Percentiles rank a stretch among this genome's conserved stretches.
Evolutionary conservation across 495 filamentous ascomycete genomes (phyloP).

Genomic region (Sphaerosporella brunnea): DNA sequence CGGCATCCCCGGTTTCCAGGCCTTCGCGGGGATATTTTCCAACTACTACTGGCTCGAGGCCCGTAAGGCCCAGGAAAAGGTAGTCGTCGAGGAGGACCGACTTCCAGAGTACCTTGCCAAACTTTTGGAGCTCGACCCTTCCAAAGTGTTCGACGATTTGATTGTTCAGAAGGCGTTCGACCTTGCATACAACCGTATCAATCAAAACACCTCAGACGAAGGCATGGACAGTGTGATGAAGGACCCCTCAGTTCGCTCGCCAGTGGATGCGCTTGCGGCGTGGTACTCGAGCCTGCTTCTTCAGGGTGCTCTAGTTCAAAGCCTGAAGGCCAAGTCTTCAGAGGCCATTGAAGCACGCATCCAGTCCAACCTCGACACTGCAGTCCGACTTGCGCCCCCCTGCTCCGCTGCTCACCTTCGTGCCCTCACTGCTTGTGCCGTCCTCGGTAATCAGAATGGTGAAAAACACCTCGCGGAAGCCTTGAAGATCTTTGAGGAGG

Average conservation of each 20-base stretch:
- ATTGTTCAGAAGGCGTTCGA: slow-evolving; percentile 81
- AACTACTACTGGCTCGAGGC: slow-evolving; percentile 67
- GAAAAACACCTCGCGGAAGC: slow-evolving; percentile 38
- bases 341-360: slow-evolving; percentile 24
- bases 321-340: slow-evolving; percentile 34
- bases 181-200: slow-evolving; percentile 71
- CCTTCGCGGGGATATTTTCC: slow-evolving; percentile 48
- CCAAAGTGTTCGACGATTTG: slow-evolving; percentile 55
- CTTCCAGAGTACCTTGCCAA: slow-evolving; percentile 59
- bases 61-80: slow-evolving; percentile 40
- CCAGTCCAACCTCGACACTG: slow-evolving; percentile 44
- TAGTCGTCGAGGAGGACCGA: slow-evolving; percentile 29
- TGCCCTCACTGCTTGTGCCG: slow-evolving; percentile 54
- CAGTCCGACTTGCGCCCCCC: slow-evolving; percentile 58
- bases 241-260: slow-evolving; percentile 68
- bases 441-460: slow-evolving; percentile 38
- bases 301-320: slow-evolving; percentile 47
- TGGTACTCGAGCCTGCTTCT: slow-evolving; percentile 75
- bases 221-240: slow-evolving; percentile 72
- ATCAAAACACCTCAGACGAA: slow-evolving; percentile 42
- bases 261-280: slow-evolving; percentile 74
- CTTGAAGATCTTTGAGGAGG: slow-evolving; percentile 33
- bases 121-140: slow-evolving; percentile 57
- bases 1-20: slow-evolving; percentile 42
- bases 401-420: slow-evolving; percentile 58